A percentile compares a stretch with the other conserved stretches of the same genome.
phyloP scores from a whole-genome alignment of 306 rosid genomes.

The Quercus mongolica region DNA sequence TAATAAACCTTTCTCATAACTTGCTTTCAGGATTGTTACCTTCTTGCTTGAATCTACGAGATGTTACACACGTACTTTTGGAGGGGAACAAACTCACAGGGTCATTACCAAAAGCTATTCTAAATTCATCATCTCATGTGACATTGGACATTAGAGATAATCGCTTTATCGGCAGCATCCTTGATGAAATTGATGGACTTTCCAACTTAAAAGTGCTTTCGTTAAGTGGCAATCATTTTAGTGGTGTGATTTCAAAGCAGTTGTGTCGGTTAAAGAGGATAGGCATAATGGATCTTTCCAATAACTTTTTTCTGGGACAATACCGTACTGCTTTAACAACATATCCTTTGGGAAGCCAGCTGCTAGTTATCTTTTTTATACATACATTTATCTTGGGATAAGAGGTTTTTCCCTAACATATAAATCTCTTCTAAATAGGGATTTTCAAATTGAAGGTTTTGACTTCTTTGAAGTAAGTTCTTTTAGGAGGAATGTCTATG shows the following conservation, averaged over 20 bases:
- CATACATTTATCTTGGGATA: background rate
- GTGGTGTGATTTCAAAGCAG: conserved; percentile 13
- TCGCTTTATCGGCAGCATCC: no score
- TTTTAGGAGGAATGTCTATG: no score
- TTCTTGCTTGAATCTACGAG: background rate
- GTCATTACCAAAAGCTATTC: background rate
- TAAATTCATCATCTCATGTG: background rate
- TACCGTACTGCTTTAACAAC: background rate
- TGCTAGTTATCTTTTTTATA: no score
- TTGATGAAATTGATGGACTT: no score
- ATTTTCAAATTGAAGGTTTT: background rate
- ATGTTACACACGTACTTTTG: background rate
- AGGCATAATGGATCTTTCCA: no score
- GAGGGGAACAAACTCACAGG: conserved; percentile 11
- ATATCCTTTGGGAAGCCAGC: background rate
- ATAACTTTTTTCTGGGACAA: no score
- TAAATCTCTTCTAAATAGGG: background rate
- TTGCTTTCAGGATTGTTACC: background rate
- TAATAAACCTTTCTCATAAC: conserved; percentile 23
- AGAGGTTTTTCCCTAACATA: background rate
- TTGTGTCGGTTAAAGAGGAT: background rate
- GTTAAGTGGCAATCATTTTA: background rate
- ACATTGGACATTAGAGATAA: background rate
- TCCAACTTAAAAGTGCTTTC: no score
- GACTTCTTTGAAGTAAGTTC: no score